A percentile compares a stretch with the other conserved stretches of the same genome.
Conservation (phyloP, 495 filamentous ascomycete genomes). For the Tuber magnatum region DNA sequence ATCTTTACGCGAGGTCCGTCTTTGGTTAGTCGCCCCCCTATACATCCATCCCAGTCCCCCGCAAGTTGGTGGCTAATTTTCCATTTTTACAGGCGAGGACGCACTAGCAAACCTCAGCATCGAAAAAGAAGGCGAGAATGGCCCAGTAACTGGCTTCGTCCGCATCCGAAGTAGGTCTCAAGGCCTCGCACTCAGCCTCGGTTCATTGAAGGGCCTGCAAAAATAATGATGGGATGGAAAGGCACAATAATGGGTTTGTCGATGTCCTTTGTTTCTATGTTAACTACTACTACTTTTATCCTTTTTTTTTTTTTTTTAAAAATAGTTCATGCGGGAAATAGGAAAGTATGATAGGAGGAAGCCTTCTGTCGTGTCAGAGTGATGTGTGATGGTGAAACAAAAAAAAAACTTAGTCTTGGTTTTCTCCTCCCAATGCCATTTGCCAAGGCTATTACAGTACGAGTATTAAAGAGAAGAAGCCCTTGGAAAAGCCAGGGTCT, state of each 20-base stretch:
- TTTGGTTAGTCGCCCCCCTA: slow-evolving; percentile 69
- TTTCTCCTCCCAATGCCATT: not conserved
- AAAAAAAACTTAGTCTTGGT: slow-evolving; percentile 16
- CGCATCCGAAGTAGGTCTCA: slow-evolving; percentile 97
- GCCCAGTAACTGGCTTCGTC: slow-evolving; percentile 96
- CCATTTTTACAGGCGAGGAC: slow-evolving; percentile 72
- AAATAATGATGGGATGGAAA: slow-evolving; percentile 44
- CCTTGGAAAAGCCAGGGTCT: not conserved
- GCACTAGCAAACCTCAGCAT: slow-evolving; percentile 96
- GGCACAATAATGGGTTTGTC: not conserved
- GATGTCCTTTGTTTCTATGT: not conserved
- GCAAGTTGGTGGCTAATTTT: slow-evolving; percentile 24
- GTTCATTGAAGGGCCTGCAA: slow-evolving; percentile 90
- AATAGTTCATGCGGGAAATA: slow-evolving; percentile 19
- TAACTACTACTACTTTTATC: not conserved
- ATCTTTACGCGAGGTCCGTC: slow-evolving; percentile 93
- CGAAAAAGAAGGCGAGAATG: slow-evolving; percentile 92
- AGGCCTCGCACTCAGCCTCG: slow-evolving; percentile 87
- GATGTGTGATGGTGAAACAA: slow-evolving; percentile 25
- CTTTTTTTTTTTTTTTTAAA: slow-evolving; percentile 25
- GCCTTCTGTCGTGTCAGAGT: slow-evolving; percentile 35
- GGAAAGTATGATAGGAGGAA: not conserved
- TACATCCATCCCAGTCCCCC: not conserved
- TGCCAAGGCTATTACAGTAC: not conserved
- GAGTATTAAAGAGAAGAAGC: too few relatives aligned